phyloP scores from a whole-genome alignment of 805 yeast species.

The Scheffersomyces lignosus region DNA sequence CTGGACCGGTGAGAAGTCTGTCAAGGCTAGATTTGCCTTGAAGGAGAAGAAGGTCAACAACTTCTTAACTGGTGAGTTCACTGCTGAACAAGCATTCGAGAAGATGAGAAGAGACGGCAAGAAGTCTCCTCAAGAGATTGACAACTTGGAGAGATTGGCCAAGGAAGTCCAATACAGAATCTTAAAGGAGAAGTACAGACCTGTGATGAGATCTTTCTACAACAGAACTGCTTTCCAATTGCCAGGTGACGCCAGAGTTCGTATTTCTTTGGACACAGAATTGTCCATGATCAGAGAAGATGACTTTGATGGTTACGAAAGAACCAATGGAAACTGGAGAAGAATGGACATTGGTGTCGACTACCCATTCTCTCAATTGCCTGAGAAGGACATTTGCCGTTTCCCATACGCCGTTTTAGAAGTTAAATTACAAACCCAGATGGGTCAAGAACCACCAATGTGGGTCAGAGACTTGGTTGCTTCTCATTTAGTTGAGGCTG shows the following conservation, averaged over 20 bases:
- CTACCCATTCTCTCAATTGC: slow-evolving; percentile 87
- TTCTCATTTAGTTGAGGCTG: slow-evolving; percentile 95
- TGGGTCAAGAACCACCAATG: slow-evolving; percentile 98
- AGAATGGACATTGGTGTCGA: slow-evolving; percentile 98
- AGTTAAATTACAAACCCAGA: slow-evolving; percentile 94
- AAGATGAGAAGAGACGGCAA: slow-evolving; percentile 92
- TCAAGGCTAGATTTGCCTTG: slow-evolving; percentile 91
- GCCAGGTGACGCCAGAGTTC: slow-evolving; percentile 98
- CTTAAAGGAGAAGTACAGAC: slow-evolving; percentile 79
- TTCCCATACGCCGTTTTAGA: slow-evolving; percentile 98
- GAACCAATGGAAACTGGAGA: slow-evolving; percentile 95
- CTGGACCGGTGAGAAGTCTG: slow-evolving; percentile 99
- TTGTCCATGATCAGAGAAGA: slow-evolving; percentile 97
- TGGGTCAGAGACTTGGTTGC: slow-evolving; percentile 94
- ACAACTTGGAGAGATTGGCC: slow-evolving; percentile 87
- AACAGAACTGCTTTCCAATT: slow-evolving; percentile 98
- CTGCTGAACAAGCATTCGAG: slow-evolving; percentile 87
- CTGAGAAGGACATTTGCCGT: slow-evolving; percentile 82
- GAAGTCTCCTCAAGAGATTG: slow-evolving; percentile 83
- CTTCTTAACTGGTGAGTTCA: slow-evolving; percentile 78
- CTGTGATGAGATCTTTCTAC: slow-evolving; percentile 94
- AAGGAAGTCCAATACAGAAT: slow-evolving; percentile 90
- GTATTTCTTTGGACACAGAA: slow-evolving; percentile 97
- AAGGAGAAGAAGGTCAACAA: slow-evolving; percentile 89
- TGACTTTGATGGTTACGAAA: slow-evolving; percentile 87